Conservation (phyloP, 345 rosid species). For the Boechera retrofracta region DNA sequence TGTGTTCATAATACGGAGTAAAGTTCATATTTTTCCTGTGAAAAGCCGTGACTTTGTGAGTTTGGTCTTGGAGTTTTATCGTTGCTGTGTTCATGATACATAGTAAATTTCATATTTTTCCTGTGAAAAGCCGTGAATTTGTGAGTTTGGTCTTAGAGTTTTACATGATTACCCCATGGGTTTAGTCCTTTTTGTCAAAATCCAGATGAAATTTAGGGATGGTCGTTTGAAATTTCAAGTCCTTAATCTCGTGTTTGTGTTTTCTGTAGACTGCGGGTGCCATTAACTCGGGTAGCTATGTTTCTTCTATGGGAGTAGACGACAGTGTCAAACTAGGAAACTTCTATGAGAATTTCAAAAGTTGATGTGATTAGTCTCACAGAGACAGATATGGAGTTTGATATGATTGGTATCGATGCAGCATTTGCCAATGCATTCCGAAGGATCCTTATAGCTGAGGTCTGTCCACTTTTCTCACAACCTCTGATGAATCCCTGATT, state of each 20-base stretch:
- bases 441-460: constrained; percentile 93
- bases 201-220: background rate
- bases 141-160: constrained; percentile 1
- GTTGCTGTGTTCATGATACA: background rate
- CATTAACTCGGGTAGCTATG: constrained; percentile 68
- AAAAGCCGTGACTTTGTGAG: background rate
- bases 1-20: constrained; percentile 4
- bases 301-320: constrained; percentile 61
- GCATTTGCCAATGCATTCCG: constrained; percentile 89
- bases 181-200: background rate
- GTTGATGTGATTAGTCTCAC: constrained; percentile 65
- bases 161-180: background rate
- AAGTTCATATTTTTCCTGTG: background rate
- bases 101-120: background rate
- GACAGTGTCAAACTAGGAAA: constrained; percentile 54
- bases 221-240: constrained; percentile 3
- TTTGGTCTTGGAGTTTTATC: background rate
- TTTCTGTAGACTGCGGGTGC: constrained; percentile 62
- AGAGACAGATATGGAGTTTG: constrained; percentile 76
- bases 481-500: constrained; percentile 14
- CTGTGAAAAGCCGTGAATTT: background rate
- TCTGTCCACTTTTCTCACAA: constrained; percentile 34
- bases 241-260: constrained; percentile 38
- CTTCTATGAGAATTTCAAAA: constrained; percentile 61
- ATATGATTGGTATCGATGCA: constrained; percentile 87